These are phyloP conservation scores for Cadophora sp. DNA, from an alignment of 2,329 filamentous ascomycete species.

Conservation along the genomic window DNA sequence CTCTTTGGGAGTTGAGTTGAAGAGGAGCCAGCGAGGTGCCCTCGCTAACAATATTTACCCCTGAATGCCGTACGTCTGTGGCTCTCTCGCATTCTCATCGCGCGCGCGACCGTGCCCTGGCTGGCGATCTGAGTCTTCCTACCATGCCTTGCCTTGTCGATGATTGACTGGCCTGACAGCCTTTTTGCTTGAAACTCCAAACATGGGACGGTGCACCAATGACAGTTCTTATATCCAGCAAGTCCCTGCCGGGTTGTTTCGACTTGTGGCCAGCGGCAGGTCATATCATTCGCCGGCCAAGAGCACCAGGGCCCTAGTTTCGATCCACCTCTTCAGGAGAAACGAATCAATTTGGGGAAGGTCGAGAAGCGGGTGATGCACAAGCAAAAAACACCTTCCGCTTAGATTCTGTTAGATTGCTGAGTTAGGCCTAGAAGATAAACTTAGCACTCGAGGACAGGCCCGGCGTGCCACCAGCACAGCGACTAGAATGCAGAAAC, in stretches of 20 bases:
- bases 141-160: neutral
- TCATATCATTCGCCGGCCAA: neutral
- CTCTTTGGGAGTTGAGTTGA: neutral
- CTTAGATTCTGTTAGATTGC: slow-evolving; percentile 18
- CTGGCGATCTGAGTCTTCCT: slow-evolving; percentile 8
- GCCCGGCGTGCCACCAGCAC: slow-evolving; percentile 10
- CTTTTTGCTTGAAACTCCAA: slow-evolving; percentile 32
- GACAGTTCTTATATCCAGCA: slow-evolving; percentile 13
- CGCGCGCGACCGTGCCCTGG: slow-evolving; percentile 19
- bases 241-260: slow-evolving; percentile 24
- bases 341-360: slow-evolving; percentile 27
- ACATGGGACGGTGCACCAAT: slow-evolving; percentile 31
- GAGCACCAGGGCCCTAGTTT: neutral
- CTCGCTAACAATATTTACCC: neutral
- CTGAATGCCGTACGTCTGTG: neutral
- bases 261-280: slow-evolving; percentile 25
- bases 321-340: slow-evolving; percentile 11
- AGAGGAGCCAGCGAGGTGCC: neutral
- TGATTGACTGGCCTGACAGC: slow-evolving; percentile 16
- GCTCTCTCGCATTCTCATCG: neutral
- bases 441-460: neutral
- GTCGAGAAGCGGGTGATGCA: slow-evolving; percentile 9
- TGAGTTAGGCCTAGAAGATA: slow-evolving; percentile 11
- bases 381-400: slow-evolving; percentile 13
- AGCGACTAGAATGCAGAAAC: neutral